A percentile compares a stretch with the other conserved stretches of the same genome.
Conservation (phyloP, 2,329 filamentous ascomycete genomes). For the Nothophoma quercina region DNA sequence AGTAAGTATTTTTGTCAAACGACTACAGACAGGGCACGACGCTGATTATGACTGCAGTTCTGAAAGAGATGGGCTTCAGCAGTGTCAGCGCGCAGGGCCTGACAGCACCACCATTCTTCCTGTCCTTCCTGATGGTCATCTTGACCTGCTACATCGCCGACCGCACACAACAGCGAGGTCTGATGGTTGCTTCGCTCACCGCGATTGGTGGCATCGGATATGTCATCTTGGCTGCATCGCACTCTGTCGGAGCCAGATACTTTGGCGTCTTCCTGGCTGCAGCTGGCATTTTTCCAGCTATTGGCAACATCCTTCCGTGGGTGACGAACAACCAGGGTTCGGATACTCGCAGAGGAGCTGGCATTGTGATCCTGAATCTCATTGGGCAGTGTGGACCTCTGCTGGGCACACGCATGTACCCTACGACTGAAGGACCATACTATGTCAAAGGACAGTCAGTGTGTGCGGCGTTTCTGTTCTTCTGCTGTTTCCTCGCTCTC, state of each 20-base stretch:
- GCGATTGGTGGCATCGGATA: constrained; percentile 69
- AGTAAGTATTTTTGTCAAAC: constrained; percentile 20
- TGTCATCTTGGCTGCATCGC: constrained; percentile 66
- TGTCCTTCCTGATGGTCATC: constrained; percentile 70
- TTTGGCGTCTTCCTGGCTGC: constrained; percentile 63
- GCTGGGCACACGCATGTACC: constrained; percentile 48
- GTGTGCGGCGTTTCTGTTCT: constrained; percentile 50
- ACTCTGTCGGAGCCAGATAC: constrained; percentile 59
- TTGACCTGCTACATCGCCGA: constrained; percentile 71
- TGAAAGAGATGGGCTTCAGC: constrained; percentile 70
- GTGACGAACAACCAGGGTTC: constrained; percentile 74
- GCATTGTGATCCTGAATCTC: constrained; percentile 72
- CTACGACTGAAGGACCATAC: constrained; percentile 38
- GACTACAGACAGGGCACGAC: neutral
- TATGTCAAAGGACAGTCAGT: constrained; percentile 48
- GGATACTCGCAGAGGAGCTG: constrained; percentile 71
- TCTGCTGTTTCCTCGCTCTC: constrained; percentile 43
- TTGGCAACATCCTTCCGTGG: constrained; percentile 75
- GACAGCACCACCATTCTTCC: constrained; percentile 74
- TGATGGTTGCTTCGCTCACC: constrained; percentile 65
- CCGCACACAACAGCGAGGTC: constrained; percentile 68
- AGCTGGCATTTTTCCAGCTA: constrained; percentile 70
- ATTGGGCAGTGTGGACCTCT: constrained; percentile 62
- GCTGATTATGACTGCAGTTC: constrained; percentile 24
- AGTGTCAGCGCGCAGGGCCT: constrained; percentile 74